Conservation (phyloP, 106 monocot species). For the Allium sativum region DNA sequence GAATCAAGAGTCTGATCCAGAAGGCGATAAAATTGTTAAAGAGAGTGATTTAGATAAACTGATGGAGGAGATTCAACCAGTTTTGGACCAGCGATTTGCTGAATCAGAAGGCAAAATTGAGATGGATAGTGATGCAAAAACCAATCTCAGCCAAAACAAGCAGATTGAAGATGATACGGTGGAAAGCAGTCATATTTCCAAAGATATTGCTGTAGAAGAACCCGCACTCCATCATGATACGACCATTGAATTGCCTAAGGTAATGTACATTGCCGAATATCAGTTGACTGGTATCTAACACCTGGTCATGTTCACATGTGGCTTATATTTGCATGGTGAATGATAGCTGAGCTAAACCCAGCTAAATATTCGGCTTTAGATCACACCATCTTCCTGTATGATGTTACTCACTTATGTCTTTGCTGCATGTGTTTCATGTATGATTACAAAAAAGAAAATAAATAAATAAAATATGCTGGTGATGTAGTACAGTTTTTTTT, state of each 20-base stretch:
- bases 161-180: conserved; percentile 8
- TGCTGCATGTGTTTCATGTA: too few species aligned
- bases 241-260: conserved; percentile 15
- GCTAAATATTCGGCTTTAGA: too few species aligned
- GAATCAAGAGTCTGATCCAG: conserved; percentile 9
- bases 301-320: too few species aligned
- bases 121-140: not conserved
- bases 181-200: conserved; percentile 9
- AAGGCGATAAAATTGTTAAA: conserved; percentile 10
- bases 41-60: conserved; percentile 16
- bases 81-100: conserved; percentile 15
- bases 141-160: conserved; percentile 5
- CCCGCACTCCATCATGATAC: conserved; percentile 3
- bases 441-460: too few species aligned
- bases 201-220: conserved; percentile 6
- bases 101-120: conserved; percentile 9
- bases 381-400: too few species aligned
- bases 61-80: conserved; percentile 10
- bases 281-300: too few species aligned
- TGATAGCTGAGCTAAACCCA: too few species aligned
- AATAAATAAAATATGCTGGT: too few species aligned
- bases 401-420: too few species aligned
- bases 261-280: not conserved
- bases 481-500: too few species aligned
- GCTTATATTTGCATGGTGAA: too few species aligned